These are phyloP conservation scores for Tephrocybe rancida DNA, from an alignment of 768 basidiomycete genomes.

Conservation along the genomic window DNA sequence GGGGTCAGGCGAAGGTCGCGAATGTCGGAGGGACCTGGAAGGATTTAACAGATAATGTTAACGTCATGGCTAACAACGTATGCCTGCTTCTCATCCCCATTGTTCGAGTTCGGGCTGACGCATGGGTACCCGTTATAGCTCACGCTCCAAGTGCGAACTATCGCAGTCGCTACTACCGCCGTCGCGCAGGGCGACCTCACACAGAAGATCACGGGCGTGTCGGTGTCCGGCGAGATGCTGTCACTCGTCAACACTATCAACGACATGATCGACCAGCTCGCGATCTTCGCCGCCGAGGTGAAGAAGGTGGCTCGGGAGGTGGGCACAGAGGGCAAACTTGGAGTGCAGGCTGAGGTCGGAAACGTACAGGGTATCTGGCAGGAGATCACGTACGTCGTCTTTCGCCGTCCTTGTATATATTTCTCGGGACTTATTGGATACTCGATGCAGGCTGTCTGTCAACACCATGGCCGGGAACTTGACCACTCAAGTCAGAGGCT, in stretches of 20 bases:
- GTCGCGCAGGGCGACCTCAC: constrained; percentile 94
- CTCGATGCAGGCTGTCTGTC: constrained; percentile 74
- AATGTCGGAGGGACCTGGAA: constrained; percentile 98
- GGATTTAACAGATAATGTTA: constrained; percentile 94
- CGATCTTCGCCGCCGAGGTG: constrained; percentile 62
- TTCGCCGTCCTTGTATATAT: neutral
- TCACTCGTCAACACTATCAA: constrained; percentile 97
- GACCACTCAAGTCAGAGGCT: constrained; percentile 98
- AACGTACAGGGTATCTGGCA: constrained; percentile 99
- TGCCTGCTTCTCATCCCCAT: constrained; percentile 28
- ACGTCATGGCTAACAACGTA: constrained; percentile 93
- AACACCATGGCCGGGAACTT: constrained; percentile 97
- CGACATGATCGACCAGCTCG: constrained; percentile 68
- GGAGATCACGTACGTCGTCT: constrained; percentile 89
- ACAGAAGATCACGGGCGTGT: constrained; percentile 90
- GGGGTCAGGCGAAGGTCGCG: constrained; percentile 91
- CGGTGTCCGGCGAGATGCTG: constrained; percentile 95
- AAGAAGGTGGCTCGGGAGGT: constrained; percentile 98
- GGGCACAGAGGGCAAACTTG: constrained; percentile 97
- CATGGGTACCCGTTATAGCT: constrained; percentile 49
- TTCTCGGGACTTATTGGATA: neutral
- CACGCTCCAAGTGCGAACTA: constrained; percentile 91
- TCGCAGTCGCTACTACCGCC: constrained; percentile 92
- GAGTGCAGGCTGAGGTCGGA: constrained; percentile 96
- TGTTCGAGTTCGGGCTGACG: neutral